Conservation (phyloP, 1,284 basidiomycete species). For the Thelephora terrestris region DNA sequence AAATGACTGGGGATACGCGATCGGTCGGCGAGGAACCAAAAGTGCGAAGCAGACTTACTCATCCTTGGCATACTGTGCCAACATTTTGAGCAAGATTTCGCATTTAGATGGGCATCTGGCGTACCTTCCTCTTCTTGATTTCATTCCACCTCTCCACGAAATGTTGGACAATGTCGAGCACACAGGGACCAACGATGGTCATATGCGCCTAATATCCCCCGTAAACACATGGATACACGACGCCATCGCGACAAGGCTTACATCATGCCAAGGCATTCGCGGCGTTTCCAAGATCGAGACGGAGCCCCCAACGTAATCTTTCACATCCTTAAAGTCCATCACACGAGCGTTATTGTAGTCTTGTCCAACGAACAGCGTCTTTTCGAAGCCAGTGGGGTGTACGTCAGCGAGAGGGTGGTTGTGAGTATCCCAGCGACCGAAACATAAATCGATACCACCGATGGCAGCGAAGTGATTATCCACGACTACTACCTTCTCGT, state of each 20-base stretch:
- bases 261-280: conserved; percentile 88
- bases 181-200: conserved; percentile 74
- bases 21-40: neutral
- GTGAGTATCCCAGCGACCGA: conserved; percentile 91
- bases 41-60: conserved; percentile 26
- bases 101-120: conserved; percentile 5
- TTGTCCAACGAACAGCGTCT: conserved; percentile 86
- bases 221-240: neutral
- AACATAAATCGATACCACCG: conserved; percentile 87
- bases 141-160: conserved; percentile 88
- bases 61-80: conserved; percentile 38
- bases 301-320: conserved; percentile 68
- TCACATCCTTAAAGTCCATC: conserved; percentile 76
- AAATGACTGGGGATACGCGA: conserved; percentile 28
- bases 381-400: conserved; percentile 75
- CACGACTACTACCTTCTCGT: conserved; percentile 78
- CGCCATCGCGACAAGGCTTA: conserved; percentile 22
- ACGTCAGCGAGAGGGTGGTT: conserved; percentile 82
- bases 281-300: conserved; percentile 63
- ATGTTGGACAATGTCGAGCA: conserved; percentile 86
- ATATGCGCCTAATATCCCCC: conserved; percentile 53
- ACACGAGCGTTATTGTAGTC: conserved; percentile 86
- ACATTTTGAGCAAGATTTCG: neutral
- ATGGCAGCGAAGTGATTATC: conserved; percentile 79
- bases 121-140: conserved; percentile 66